A percentile compares a stretch with the other conserved stretches of the same genome.
These are phyloP conservation scores for Claviceps sp. DNA, from an alignment of 2,329 filamentous ascomycete genomes.

Conservation along the genomic window DNA sequence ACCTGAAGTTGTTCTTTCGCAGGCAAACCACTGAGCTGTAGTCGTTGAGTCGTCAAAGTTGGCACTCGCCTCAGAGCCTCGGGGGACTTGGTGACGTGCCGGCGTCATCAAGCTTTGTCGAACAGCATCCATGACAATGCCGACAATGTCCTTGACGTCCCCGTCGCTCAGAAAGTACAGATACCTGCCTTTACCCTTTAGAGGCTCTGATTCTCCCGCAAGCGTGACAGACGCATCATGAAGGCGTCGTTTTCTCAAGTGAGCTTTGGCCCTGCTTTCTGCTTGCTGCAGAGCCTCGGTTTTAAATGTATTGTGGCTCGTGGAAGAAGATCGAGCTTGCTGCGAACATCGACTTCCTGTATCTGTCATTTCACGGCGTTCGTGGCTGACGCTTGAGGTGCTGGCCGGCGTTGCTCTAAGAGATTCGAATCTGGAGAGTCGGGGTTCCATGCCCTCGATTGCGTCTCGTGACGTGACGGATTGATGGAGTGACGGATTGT, in stretches of 20 bases:
- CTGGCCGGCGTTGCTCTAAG: not conserved
- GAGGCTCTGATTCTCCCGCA: not conserved
- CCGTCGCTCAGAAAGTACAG: constrained; percentile 9
- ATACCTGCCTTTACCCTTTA: not conserved
- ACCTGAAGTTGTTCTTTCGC: constrained; percentile 4
- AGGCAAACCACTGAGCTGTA: too few relatives aligned
- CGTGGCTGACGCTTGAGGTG: not conserved
- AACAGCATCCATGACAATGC: constrained; percentile 3
- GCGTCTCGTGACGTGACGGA: not conserved
- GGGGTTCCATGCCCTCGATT: not conserved
- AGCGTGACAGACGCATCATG: constrained; percentile 1
- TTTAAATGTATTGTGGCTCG: not conserved
- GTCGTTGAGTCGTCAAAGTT: not conserved
- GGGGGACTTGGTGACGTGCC: not conserved
- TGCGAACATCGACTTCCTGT: not conserved
- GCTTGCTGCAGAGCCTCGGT: constrained; percentile 1
- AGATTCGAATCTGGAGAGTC: not conserved
- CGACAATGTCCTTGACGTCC: constrained; percentile 6
- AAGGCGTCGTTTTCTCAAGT: constrained; percentile 2
- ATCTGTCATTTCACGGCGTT: not conserved
- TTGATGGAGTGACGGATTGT: not conserved
- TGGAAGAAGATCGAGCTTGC: not conserved
- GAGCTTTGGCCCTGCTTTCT: constrained; percentile 1
- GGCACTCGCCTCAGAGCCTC: not conserved
- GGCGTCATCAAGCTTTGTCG: not conserved